Percentiles rank a stretch among this genome's conserved stretches.
These are phyloP conservation scores for Endoconidiophora polonica DNA, from an alignment of 2,329 filamentous ascomycete species.

Conservation along the genomic window DNA sequence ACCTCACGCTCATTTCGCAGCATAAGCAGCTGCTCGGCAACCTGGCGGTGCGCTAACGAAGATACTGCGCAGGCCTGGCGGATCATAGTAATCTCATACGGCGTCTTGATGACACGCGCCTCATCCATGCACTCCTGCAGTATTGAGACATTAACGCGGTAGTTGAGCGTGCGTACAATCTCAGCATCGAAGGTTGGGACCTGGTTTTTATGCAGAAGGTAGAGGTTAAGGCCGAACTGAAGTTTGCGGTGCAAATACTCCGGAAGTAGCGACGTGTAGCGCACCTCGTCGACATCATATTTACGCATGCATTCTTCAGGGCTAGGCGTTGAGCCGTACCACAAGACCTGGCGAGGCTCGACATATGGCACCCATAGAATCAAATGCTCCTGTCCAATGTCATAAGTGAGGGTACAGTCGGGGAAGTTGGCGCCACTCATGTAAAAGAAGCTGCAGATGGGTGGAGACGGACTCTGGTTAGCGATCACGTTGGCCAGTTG, in stretches of 20 bases:
- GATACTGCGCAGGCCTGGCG: conserved; percentile 68
- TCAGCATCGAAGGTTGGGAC: conserved; percentile 23
- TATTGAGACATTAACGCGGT: conserved; percentile 30
- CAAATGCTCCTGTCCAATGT: conserved; percentile 42
- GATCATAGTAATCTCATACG: conserved; percentile 72
- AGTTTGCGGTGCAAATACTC: conserved; percentile 26
- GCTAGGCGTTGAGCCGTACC: conserved; percentile 44
- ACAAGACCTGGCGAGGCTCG: conserved; percentile 44
- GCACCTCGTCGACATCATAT: conserved; percentile 57
- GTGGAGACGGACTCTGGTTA: background rate
- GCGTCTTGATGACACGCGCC: conserved; percentile 65
- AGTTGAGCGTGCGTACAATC: conserved; percentile 18
- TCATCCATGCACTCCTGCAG: conserved; percentile 61
- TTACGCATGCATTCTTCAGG: conserved; percentile 41
- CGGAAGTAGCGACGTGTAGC: conserved; percentile 38
- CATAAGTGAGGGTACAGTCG: conserved; percentile 39
- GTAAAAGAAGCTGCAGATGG: conserved; percentile 38
- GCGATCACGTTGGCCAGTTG: background rate
- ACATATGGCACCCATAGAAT: conserved; percentile 59
- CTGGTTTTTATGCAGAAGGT: conserved; percentile 33
- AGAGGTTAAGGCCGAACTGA: conserved; percentile 20
- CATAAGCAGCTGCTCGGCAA: conserved; percentile 44
- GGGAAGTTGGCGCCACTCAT: conserved; percentile 37
- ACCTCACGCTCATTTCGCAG: conserved; percentile 69
- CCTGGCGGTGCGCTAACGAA: conserved; percentile 55